Evolutionary conservation across 1,284 basidiomycete genomes (phyloP).

Genomic region (Paramarasmius palmivorus): DNA sequence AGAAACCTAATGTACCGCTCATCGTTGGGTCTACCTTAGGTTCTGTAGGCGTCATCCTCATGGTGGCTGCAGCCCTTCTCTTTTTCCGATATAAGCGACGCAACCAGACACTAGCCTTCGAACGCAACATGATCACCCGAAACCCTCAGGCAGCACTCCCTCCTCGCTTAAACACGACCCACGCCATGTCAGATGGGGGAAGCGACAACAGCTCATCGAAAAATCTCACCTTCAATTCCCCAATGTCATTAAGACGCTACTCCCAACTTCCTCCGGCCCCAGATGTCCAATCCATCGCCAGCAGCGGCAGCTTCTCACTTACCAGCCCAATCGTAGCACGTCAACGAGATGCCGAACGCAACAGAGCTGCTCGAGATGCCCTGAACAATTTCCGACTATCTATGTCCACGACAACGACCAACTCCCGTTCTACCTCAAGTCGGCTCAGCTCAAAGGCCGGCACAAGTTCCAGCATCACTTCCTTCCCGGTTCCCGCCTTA

Average conservation of each 20-base stretch:
- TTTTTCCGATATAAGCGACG: conserved; percentile 11
- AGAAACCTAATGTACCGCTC: neutral
- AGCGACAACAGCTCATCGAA: neutral
- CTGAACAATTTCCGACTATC: neutral
- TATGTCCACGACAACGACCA: neutral
- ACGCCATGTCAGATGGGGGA: neutral
- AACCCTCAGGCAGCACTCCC: neutral
- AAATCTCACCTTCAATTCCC: too few species aligned
- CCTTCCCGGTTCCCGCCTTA: conserved; percentile 7
- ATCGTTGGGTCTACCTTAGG: conserved; percentile 6
- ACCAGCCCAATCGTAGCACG: neutral
- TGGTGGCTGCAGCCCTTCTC: neutral
- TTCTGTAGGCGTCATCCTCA: neutral
- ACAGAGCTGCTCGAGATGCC: neutral
- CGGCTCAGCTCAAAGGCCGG: neutral
- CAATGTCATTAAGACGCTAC: too few species aligned
- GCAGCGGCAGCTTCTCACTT: neutral
- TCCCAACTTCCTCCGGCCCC: neutral
- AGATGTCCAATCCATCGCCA: neutral
- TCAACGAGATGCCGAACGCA: neutral
- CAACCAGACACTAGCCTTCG: conserved; percentile 1
- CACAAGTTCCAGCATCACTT: neutral
- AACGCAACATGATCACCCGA: conserved; percentile 6
- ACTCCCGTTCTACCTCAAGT: conserved; percentile 1
- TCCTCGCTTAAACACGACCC: neutral